Base-by-base conservation (phyloP, 1,139 yeast species). In the Taphrina flavorubra region DNA sequence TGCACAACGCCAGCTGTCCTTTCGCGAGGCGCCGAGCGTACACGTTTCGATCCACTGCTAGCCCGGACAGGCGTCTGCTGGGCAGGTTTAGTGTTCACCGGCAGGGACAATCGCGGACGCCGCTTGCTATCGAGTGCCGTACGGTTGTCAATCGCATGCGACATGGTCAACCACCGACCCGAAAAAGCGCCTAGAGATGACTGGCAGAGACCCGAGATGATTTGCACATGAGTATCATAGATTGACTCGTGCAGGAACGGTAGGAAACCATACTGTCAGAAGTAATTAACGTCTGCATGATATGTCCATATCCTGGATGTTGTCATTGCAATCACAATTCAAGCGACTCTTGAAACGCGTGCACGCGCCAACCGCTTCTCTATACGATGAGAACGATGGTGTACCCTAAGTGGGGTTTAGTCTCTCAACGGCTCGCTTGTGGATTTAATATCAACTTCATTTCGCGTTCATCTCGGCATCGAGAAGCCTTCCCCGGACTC, bases 11-110 rank as follows among this genome's bases (percentile, higher is more conserved):
- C n/a, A 14, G 11, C 42, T 34, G 42, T 37, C 42, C 42, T 8
- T 36, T 34, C 53, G 11, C 53, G 53, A 20, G 53, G 53, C 10
- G 34, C 53, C 10, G 53, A 49, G 10, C 53, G 53, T 11, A 49
- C 53, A 11, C 36, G 31, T 11, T 49, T 49, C 36, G 36, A 10
- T 2, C 11, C 53, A 20, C 20, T 34, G 20, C 20, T 20, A 11
- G 36, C 53, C 20, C 53, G 18, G 14, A 34, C 13, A 11, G 53
- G 53, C n/a, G 53, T 49, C 36, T 8, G 53, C 8, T 6, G 34
- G 10, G 13, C 6, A 6, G 53, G 8, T 10, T 11, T 25, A 11
- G n/a, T 14, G 13, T 10, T 49, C 53, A 49, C 53, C 8, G 53
- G 53, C 13, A 49, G 10, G 11, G 53, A 49, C 53, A n/a, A 25